Base-by-base conservation (phyloP, 2,329 filamentous ascomycete genomes). In the Fusarium sp. region DNA sequence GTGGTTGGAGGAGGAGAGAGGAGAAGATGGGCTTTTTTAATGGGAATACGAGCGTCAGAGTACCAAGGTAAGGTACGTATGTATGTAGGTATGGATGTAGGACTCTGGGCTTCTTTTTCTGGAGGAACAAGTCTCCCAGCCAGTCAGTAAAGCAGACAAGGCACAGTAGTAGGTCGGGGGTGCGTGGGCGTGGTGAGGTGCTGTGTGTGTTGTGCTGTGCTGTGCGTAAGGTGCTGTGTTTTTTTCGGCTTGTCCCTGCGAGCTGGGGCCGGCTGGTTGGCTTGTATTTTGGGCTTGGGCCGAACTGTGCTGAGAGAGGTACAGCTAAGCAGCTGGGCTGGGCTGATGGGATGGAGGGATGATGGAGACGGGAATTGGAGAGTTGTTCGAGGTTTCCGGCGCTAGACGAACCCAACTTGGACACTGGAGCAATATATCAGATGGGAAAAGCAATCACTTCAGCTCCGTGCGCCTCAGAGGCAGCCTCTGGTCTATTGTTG, bases 11-110 rank as follows among this genome's bases (percentile, higher is more conserved):
- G 36, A 62, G n/a, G 29, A 42, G 63, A 53, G 59, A 44, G 66
- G 62, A 65, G 66, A 49, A 64, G 61, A 69, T 61, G 70, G 69
- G 71, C 68, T 31, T 46, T 56, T 42, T 44, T 73, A 66, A 73
- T 68, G 66, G 75, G 73, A 78, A 77, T 77, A 80, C 78, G 77
- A 80, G 76, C 71, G 73, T 70, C 71, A 55, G 42, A 64, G 46
- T 51, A 51, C 22, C 24, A 51, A 51, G 46, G 46, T 29, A 51
- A 51, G 46, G 46, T 51, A 51, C 17, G 42, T 46, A 46, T 27
- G 22, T 24, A 46, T 22, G 20, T 16, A 44, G 20, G 44, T 27
- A 24, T 46, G 44, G 14, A 49, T 17, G 42, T 17, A 72, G 64
- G 61, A 73, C 67, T 55, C 62, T 67, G 49, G 44, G 22, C 44